Percentiles rank a stretch among this genome's conserved stretches.
phyloP scores from a whole-genome alignment of 2,329 filamentous ascomycete genomes.

The Trichoderma sp. region DNA sequence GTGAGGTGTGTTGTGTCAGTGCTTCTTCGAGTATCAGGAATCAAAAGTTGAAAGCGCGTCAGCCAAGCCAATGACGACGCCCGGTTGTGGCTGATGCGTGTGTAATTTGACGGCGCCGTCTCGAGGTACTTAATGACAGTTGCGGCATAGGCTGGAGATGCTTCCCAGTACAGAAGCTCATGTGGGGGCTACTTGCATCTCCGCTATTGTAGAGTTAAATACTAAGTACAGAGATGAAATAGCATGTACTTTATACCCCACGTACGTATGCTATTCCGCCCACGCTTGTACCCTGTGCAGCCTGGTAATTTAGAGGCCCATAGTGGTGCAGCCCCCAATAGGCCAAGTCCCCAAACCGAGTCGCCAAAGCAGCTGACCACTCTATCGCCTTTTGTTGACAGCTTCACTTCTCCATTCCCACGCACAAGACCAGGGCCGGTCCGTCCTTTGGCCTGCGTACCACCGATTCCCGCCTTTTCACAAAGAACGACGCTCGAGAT shows the following conservation, averaged over 20 bases:
- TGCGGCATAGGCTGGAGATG: not conserved
- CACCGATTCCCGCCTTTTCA: not conserved
- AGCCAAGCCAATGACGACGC: constrained; percentile 14
- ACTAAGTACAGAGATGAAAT: not conserved
- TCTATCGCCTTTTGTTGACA: constrained; percentile 1
- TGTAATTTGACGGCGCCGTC: not conserved
- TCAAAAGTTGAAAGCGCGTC: not conserved
- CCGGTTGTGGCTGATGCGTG: constrained; percentile 12
- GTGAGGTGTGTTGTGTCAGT: not conserved
- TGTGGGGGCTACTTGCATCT: not conserved
- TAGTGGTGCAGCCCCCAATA: constrained; percentile 1
- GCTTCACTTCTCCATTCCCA: not conserved
- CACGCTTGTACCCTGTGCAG: not conserved
- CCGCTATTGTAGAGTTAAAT: rapidly evolving
- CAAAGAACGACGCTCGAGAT: not conserved
- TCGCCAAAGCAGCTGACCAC: constrained; percentile 17
- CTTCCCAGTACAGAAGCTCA: not conserved
- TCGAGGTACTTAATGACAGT: not conserved
- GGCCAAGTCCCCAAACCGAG: constrained; percentile 4
- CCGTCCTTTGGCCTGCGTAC: not conserved
- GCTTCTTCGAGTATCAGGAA: not conserved
- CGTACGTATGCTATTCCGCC: not conserved
- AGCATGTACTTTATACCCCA: constrained; percentile 2
- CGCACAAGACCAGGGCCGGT: not conserved
- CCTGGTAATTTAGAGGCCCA: not conserved